These are phyloP conservation scores for Volvariella surrecta DNA, from an alignment of 1,284 basidiomycete species.

Conservation along the genomic window DNA sequence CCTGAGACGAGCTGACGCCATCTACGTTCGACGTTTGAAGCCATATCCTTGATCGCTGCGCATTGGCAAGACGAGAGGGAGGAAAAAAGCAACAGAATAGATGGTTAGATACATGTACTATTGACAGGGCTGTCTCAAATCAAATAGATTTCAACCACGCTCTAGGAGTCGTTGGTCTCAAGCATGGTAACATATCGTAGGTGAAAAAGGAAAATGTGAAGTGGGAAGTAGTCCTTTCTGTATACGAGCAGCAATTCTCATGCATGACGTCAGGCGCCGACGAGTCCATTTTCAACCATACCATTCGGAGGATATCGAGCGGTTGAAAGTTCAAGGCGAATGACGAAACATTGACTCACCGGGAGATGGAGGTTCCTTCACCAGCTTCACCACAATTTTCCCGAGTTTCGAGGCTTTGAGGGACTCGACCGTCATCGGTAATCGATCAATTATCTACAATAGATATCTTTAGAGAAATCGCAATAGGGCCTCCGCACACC, in stretches of 20 bases:
- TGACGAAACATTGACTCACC: constrained; percentile 19
- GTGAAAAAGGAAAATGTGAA: constrained; percentile 11
- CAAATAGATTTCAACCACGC: constrained; percentile 3
- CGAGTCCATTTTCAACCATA: too few species aligned
- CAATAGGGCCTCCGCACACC: neutral
- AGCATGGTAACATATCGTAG: too few species aligned
- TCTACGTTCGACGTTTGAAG: constrained; percentile 72
- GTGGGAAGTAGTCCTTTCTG: neutral
- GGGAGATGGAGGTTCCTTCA: constrained; percentile 54
- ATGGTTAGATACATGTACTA: constrained; percentile 64
- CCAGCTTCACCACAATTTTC: constrained; percentile 64
- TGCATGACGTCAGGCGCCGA: too few species aligned
- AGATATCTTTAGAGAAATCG: constrained; percentile 3
- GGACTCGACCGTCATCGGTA: constrained; percentile 62
- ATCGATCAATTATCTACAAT: constrained; percentile 67
- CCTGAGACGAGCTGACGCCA: constrained; percentile 56
- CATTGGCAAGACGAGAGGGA: constrained; percentile 29
- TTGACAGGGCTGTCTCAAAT: constrained; percentile 20
- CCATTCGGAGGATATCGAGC: too few species aligned
- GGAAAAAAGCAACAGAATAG: constrained; percentile 22
- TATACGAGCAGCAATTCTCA: too few species aligned
- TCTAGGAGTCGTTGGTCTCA: too few species aligned
- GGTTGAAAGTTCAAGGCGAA: too few species aligned
- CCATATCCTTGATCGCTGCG: constrained; percentile 85
- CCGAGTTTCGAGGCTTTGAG: constrained; percentile 66